Evolutionary conservation across 306 rosid species (phyloP).

Genomic region (Pachyrhizus erosus): DNA sequence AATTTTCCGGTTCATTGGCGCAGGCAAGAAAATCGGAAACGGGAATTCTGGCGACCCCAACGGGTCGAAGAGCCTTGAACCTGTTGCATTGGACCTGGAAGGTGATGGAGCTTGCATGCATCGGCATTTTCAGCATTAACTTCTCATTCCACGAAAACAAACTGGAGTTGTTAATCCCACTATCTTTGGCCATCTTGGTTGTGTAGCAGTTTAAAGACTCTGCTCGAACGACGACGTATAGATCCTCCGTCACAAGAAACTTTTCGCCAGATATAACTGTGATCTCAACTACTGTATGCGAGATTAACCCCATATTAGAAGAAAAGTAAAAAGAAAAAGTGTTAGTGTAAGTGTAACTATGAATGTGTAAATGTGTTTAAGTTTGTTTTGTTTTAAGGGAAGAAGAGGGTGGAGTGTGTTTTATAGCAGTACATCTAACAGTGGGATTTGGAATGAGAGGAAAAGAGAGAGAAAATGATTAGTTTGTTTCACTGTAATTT

Average conservation of each 20-base stretch:
- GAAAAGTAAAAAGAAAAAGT: too few relatives aligned
- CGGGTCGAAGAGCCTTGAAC: conserved; percentile 10
- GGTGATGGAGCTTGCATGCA: conserved; percentile 40
- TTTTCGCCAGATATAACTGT: conserved; percentile 56
- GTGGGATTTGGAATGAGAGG: too few relatives aligned
- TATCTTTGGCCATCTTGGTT: conserved; percentile 44
- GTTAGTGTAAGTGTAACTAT: too few relatives aligned
- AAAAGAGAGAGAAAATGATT: too few relatives aligned
- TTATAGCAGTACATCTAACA: too few relatives aligned
- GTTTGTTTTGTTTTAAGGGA: too few relatives aligned
- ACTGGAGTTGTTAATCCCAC: not conserved
- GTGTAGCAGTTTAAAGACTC: conserved; percentile 36
- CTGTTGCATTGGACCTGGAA: conserved; percentile 57
- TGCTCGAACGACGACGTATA: conserved; percentile 48
- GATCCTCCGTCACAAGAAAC: conserved; percentile 37
- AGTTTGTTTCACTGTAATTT: too few relatives aligned
- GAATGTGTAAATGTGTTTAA: too few relatives aligned
- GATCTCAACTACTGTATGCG: conserved; percentile 45
- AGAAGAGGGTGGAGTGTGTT: too few relatives aligned
- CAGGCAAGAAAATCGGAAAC: conserved; percentile 49
- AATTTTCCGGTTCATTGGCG: conserved; percentile 26
- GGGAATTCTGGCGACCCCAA: conserved; percentile 55
- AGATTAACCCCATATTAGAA: not conserved
- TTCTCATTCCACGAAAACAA: conserved; percentile 57
- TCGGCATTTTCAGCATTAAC: conserved; percentile 49